Base-by-base conservation (phyloP, 129 eudicot species). In the Solidago caesia region DNA sequence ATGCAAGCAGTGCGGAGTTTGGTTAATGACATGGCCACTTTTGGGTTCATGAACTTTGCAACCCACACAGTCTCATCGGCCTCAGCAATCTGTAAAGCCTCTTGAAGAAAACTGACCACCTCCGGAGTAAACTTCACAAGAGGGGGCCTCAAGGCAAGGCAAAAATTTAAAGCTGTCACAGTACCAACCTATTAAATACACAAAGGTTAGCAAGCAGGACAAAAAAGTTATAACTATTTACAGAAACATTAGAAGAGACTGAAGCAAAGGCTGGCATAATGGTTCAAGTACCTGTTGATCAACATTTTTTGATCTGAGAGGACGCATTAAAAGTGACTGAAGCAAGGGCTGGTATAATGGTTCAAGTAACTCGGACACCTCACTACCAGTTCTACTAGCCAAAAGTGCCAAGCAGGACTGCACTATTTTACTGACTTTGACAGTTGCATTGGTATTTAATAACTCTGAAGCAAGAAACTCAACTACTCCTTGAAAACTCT, bases 331-430 rank as follows among this genome's bases (percentile, higher is more conserved):
- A 75, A 94, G 97, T 74, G 99, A 94, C 78, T 91, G 96, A 79
- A 95, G 97, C 84, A 87, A 84, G 71, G 91, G 87, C 69, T 90
- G 99, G 78, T 95, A 88, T 70, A 95, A 64, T 42, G 99, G 94
- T 80, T 95, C 99, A 73, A 95, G 99, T 76, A 95, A 84, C 82
- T 95, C 99, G 47, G 99, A 88, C 45, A 95, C 96, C 86, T 91
- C 99, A 85, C 99, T 95, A 16, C 99, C 99, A 16, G 99, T 95
- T 85, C 99, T 84, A 87, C 97, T 91, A 48, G 99, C 99, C 81
- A 95, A 80, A 80, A 91, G 97, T 45, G 96, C 97, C 85, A 95
- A 88, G 81, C 97, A 95, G 46, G 97, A 95, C 87, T 95, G 99
- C 84, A 95, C 94, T 71, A 85, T 87, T 81, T 85, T 95, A 76